Evolutionary conservation across 1,139 yeast genomes (phyloP).

Genomic region (Kodamaea sp.): DNA sequence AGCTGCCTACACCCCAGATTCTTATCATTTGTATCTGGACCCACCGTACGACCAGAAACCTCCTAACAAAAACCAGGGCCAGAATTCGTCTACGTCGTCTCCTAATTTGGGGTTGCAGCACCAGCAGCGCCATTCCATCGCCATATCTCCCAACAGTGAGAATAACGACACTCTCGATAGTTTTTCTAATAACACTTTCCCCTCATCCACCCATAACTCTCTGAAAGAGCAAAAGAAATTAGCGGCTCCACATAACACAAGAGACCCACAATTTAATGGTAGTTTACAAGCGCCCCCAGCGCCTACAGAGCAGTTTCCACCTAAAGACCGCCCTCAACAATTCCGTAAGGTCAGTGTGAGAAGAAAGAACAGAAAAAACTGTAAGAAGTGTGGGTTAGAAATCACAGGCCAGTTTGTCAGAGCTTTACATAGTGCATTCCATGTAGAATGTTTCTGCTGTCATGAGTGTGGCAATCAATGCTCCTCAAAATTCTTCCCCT

Average conservation of each 20-base stretch:
- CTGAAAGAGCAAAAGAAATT: conserved; percentile 2
- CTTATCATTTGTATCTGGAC: neutral
- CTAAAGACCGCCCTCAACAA: conserved; percentile 5
- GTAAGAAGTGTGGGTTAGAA: conserved; percentile 64
- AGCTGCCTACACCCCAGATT: conserved; percentile 9
- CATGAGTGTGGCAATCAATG: conserved; percentile 78
- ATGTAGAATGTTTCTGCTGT: conserved; percentile 86
- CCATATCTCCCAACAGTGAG: conserved; percentile 17
- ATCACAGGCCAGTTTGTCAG: conserved; percentile 84
- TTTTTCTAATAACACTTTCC: conserved; percentile 2
- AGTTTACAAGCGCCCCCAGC: conserved; percentile 5
- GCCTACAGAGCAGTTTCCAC: conserved; percentile 11
- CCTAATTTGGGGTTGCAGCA: conserved; percentile 1
- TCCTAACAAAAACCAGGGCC: conserved; percentile 1
- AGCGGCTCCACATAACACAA: conserved; percentile 2
- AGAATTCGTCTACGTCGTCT: neutral
- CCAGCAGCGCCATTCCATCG: conserved; percentile 20
- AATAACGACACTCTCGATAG: conserved; percentile 5
- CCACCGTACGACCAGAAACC: neutral
- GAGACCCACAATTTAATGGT: conserved; percentile 1
- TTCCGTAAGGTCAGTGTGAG: conserved; percentile 14
- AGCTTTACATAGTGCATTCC: conserved; percentile 78
- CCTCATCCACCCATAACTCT: conserved; percentile 5
- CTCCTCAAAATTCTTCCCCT: conserved; percentile 70
- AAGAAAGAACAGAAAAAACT: conserved; percentile 40